A percentile compares a stretch with the other conserved stretches of the same genome.
These are phyloP conservation scores for Saturnispora zaruensis DNA, from an alignment of 805 yeast species.

Conservation along the genomic window DNA sequence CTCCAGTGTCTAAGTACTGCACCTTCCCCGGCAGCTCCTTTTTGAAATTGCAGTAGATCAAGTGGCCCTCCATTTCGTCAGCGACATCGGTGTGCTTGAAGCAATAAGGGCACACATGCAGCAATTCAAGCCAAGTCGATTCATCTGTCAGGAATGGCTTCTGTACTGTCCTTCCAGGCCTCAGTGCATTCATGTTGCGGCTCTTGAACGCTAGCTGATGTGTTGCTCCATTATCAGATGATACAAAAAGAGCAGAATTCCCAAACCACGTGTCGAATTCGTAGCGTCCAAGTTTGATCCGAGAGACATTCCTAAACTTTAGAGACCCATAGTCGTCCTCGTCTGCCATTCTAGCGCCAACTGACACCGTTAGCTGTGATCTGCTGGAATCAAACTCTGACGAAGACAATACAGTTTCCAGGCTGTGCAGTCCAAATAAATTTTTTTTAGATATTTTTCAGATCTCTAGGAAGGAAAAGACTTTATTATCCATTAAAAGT, in stretches of 20 bases:
- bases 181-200: neutral
- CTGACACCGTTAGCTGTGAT: neutral
- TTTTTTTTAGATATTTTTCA: neutral
- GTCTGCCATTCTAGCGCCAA: conserved; percentile 16
- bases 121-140: conserved; percentile 45
- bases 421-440: conserved; percentile 9
- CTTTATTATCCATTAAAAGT: neutral
- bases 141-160: neutral
- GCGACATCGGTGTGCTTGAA: conserved; percentile 63
- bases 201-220: conserved; percentile 3
- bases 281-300: conserved; percentile 60
- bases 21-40: conserved; percentile 51
- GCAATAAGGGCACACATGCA: conserved; percentile 74
- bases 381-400: neutral
- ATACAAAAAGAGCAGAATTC: conserved; percentile 64
- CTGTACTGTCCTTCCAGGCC: conserved; percentile 1
- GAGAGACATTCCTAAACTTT: conserved; percentile 50
- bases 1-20: conserved; percentile 47
- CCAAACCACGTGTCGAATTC: conserved; percentile 84
- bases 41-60: conserved; percentile 33
- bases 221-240: conserved; percentile 1
- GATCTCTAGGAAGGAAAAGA: neutral
- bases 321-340: conserved; percentile 53
- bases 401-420: neutral
- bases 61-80: conserved; percentile 43